A percentile compares a stretch with the other conserved stretches of the same genome.
Evolutionary conservation across 108 stramenopile species (phyloP).

Genomic region (Skeletonema menzelii): DNA sequence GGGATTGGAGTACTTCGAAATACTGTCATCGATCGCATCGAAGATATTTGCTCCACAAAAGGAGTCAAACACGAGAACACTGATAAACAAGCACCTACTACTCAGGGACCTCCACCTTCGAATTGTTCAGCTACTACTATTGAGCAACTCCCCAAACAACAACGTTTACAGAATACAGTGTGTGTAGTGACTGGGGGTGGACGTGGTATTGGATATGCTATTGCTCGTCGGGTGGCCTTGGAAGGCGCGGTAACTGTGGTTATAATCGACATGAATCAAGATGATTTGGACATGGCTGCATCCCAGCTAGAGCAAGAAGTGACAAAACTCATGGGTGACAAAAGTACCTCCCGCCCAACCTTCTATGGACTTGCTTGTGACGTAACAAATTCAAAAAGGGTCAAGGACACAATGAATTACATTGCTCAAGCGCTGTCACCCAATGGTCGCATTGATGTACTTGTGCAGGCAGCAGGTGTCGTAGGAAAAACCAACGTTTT

Average conservation of each 20-base stretch:
- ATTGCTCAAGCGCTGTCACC: constrained; percentile 39
- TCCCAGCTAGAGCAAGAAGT: constrained; percentile 30
- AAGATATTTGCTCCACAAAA: neutral
- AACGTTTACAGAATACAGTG: constrained; percentile 23
- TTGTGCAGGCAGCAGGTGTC: constrained; percentile 63
- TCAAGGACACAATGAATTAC: constrained; percentile 36
- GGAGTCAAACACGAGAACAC: neutral
- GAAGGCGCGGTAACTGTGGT: constrained; percentile 52
- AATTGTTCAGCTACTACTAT: neutral
- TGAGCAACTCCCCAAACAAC: constrained; percentile 8
- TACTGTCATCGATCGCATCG: constrained; percentile 33
- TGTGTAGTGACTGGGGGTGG: constrained; percentile 61
- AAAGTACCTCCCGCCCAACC: neutral
- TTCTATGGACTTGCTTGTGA: constrained; percentile 52
- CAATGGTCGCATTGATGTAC: constrained; percentile 38
- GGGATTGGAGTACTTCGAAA: constrained; percentile 55
- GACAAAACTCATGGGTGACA: neutral
- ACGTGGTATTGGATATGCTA: constrained; percentile 64
- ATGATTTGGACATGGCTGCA: constrained; percentile 36
- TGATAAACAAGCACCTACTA: neutral
- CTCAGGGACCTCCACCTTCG: constrained; percentile 14
- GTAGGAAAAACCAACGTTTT: constrained; percentile 52
- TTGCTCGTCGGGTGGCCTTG: constrained; percentile 50
- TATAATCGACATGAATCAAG: constrained; percentile 48
- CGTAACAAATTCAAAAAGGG: constrained; percentile 44